phyloP scores from a whole-genome alignment of 768 basidiomycete species.

The Hemileccinum impolitum region DNA sequence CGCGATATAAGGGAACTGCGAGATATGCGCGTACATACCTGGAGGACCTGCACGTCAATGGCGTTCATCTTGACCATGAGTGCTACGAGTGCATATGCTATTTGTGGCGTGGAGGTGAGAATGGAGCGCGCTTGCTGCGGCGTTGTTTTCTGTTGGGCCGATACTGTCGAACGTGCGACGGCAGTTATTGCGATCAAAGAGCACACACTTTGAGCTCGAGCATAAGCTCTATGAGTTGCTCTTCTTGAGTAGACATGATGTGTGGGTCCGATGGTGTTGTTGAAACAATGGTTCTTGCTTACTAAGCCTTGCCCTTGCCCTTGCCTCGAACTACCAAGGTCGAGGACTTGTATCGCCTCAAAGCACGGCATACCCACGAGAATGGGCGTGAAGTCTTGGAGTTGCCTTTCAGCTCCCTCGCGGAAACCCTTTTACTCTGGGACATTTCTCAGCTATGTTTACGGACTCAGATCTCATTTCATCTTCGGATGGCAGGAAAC shows the following conservation, averaged over 20 bases:
- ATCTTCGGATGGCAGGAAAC: not conserved
- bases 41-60: constrained; percentile 70
- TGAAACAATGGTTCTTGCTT: not conserved
- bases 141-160: constrained; percentile 60
- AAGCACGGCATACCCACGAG: too few species aligned
- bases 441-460: not conserved
- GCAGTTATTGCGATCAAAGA: too few species aligned
- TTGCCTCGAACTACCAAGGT: not conserved
- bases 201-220: constrained; percentile 60
- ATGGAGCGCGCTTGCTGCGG: constrained; percentile 66
- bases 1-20: not conserved
- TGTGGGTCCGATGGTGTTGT: not conserved
- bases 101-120: constrained; percentile 68
- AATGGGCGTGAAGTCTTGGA: too few species aligned
- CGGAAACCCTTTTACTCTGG: not conserved
- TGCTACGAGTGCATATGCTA: constrained; percentile 71
- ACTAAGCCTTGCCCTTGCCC: constrained; percentile 9
- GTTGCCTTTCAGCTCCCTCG: not conserved
- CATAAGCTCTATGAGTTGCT: constrained; percentile 71
- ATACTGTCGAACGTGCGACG: constrained; percentile 3
- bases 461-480: not conserved
- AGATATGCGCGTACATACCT: constrained; percentile 40
- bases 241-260: constrained; percentile 56
- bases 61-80: constrained; percentile 79
- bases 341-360: too few species aligned